Base-by-base conservation (phyloP, 805 yeast genomes). In the Saccharomycopsis sp. region DNA sequence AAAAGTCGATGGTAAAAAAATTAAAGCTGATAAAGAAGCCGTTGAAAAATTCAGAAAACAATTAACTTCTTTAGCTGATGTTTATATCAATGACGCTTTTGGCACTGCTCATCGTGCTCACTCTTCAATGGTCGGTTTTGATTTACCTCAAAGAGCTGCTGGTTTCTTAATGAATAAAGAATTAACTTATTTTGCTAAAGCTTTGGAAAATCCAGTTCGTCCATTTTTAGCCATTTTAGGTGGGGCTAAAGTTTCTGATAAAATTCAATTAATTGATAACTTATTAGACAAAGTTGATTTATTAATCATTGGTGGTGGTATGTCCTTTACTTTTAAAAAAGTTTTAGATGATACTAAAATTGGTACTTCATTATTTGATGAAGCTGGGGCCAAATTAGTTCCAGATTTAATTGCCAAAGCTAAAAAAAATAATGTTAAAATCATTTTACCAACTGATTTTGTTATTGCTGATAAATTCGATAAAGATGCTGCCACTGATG, bases 81-180 rank as follows among this genome's bases (percentile, higher is more conserved):
- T 92, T 51, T 92, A 92, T 74, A 77, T 92, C 63, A 81, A 92
- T 70, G 99, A 92, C 64, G 97, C 96, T 45, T 92, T 92, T 59
- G 98, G 98, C 65, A 92, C 98, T 50, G 96, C 97, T 44, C 99
- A 92, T 82, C 86, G 98, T 75, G 98, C 98, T 50, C 98, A 92
- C 74, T 87, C 96, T 41, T 92, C 98, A 36, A 89, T 92, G 88
- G 99, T 92, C 58, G 99, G 99, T 61, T 74, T 92, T 56, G 88
- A 89, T 55, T 75, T 86, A 57, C 88, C 94, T 50, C 88, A 86
- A 70, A 83, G 92, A 70, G 99, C 97, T 57, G 82, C 96, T 52
- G 99, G 99, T 66, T 94, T 89, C 95, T 72, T 92, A 58, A 81
- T 92, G 84, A 80, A 88, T 62, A 92, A 92, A 76, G 99, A 92